These are phyloP conservation scores for Dryadomyces quercivorus DNA, from an alignment of 2,329 filamentous ascomycete species.

Conservation along the genomic window DNA sequence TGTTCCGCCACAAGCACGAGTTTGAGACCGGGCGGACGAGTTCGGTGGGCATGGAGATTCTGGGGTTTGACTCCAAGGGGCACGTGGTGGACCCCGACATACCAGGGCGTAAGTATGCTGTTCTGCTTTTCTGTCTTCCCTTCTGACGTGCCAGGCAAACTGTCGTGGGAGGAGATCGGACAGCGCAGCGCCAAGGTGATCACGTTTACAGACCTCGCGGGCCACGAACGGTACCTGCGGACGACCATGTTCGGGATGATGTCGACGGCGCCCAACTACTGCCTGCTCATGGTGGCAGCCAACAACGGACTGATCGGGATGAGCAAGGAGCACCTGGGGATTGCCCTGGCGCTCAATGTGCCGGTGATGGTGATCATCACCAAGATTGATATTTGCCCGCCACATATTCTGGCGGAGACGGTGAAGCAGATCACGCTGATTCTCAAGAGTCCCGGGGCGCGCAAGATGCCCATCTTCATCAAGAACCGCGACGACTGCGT, in stretches of 20 bases:
- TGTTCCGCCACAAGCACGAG: slow-evolving; percentile 97
- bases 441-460: slow-evolving; percentile 81
- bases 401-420: slow-evolving; percentile 88
- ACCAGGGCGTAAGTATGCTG: slow-evolving; percentile 58
- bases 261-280: slow-evolving; percentile 94
- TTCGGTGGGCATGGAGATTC: slow-evolving; percentile 97
- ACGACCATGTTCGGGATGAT: slow-evolving; percentile 94
- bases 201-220: slow-evolving; percentile 87
- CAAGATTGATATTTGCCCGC: slow-evolving; percentile 96
- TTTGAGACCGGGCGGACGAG: slow-evolving; percentile 91
- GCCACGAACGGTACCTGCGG: slow-evolving; percentile 87
- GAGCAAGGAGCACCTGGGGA: slow-evolving; percentile 96
- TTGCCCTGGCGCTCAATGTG: slow-evolving; percentile 87
- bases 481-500: slow-evolving; percentile 84
- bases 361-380: slow-evolving; percentile 97
- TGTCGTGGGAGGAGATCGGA: slow-evolving; percentile 97
- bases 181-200: slow-evolving; percentile 93
- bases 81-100: slow-evolving; percentile 71
- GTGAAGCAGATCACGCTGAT: slow-evolving; percentile 86
- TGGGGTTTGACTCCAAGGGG: slow-evolving; percentile 86
- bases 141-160: slow-evolving; percentile 28
- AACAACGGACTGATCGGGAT: slow-evolving; percentile 96
- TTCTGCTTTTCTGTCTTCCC: too few species aligned
- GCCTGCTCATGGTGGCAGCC: slow-evolving; percentile 92
- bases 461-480: slow-evolving; percentile 94